Conservation (phyloP, 345 rosid species). For the Anacardium occidentale region DNA sequence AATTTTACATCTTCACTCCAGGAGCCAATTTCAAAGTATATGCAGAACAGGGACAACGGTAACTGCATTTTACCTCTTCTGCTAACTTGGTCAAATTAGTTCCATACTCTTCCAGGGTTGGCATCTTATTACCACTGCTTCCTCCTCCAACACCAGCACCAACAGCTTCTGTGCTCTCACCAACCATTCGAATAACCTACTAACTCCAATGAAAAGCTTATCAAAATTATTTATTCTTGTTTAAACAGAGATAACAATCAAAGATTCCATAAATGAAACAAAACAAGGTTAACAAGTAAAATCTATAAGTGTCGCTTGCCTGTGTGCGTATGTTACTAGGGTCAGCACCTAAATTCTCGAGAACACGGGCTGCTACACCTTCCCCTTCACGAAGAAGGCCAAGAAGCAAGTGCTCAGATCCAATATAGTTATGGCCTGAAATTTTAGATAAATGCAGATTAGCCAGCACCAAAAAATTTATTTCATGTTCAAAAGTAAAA, state of each 20-base stretch:
- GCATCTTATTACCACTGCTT: slow-evolving; percentile 80
- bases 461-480: background rate
- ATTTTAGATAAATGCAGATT: slow-evolving; percentile 15
- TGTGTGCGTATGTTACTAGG: slow-evolving; percentile 90
- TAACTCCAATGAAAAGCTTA: slow-evolving; percentile 16
- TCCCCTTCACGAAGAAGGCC: slow-evolving; percentile 98
- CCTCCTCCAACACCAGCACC: slow-evolving; percentile 81
- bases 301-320: slow-evolving; percentile 42
- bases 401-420: slow-evolving; percentile 97
- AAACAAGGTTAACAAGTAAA: slow-evolving; percentile 3
- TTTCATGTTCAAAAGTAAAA: background rate
- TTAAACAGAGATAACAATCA: background rate
- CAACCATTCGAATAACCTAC: slow-evolving; percentile 98
- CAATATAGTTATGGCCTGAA: slow-evolving; percentile 95
- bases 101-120: slow-evolving; percentile 98
- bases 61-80: slow-evolving; percentile 63
- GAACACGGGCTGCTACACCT: slow-evolving; percentile 99
- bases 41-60: slow-evolving; percentile 7
- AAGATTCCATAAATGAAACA: background rate
- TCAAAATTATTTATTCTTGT: background rate
- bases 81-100: slow-evolving; percentile 96
- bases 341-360: slow-evolving; percentile 93
- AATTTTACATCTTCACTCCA: background rate
- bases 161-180: slow-evolving; percentile 83
- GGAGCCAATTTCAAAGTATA: background rate